Evolutionary conservation across 176 grass and related monocot species (phyloP).

Genomic region (Miscanthus lutarioriparius): DNA sequence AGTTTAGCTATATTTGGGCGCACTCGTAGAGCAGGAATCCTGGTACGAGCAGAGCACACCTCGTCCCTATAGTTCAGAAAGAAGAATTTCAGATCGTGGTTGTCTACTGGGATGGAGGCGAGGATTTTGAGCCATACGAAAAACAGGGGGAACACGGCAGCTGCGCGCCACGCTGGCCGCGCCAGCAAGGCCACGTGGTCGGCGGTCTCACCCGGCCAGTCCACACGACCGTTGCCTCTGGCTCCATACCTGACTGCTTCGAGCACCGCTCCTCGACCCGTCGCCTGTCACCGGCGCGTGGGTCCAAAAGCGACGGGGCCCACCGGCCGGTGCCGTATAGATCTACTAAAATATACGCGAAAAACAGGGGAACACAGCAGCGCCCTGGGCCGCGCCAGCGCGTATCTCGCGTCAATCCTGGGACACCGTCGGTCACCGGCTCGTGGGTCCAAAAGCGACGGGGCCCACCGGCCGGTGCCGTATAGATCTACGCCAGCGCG

Average conservation of each 20-base stretch:
- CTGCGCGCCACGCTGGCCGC: conserved; percentile 42
- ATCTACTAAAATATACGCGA: too few species aligned
- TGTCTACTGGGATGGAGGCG: not conserved
- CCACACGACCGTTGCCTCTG: conserved; percentile 38
- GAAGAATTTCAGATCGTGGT: not conserved
- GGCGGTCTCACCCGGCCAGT: conserved; percentile 11
- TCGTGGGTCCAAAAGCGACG: accelerated
- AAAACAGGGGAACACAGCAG: too few species aligned
- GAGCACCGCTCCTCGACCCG: not conserved
- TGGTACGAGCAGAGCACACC: too few species aligned
- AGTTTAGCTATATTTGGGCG: too few species aligned
- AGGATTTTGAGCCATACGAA: not conserved
- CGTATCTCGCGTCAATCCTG: too few species aligned
- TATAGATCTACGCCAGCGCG: not conserved
- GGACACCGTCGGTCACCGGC: not conserved
- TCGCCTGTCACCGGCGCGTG: not conserved
- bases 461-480: not conserved
- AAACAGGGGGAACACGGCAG: not conserved
- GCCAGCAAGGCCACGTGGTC: conserved; percentile 57
- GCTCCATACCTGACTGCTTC: not conserved
- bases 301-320: accelerated
- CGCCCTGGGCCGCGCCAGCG: too few species aligned
- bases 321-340: not conserved
- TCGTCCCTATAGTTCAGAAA: too few species aligned
- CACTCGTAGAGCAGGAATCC: too few species aligned